phyloP scores from a whole-genome alignment of 2,329 filamentous ascomycete genomes.

The Bipolaris cookei region DNA sequence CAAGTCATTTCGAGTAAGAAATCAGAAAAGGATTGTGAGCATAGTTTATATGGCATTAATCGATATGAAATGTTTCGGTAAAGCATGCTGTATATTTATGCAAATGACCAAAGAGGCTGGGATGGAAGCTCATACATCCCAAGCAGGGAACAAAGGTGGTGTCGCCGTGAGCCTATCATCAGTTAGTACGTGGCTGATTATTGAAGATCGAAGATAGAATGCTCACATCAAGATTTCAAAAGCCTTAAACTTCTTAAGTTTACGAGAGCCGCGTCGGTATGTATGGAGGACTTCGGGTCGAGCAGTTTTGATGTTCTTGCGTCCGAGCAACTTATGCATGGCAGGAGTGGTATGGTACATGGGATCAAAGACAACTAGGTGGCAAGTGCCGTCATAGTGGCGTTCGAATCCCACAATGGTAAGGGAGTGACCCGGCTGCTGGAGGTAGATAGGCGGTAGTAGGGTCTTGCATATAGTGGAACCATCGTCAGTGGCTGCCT shows the following conservation, averaged over 20 bases:
- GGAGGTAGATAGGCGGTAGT: constrained; percentile 86
- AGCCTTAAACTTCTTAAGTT: constrained; percentile 72
- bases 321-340: constrained; percentile 65
- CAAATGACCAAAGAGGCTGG: constrained; percentile 9
- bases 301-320: constrained; percentile 53
- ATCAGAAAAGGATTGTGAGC: neutral
- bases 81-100: constrained; percentile 26
- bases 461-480: constrained; percentile 72
- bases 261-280: constrained; percentile 73
- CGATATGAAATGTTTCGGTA: constrained; percentile 21
- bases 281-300: constrained; percentile 64
- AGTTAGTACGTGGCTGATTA: constrained; percentile 9
- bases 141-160: constrained; percentile 49
- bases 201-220: constrained; percentile 7
- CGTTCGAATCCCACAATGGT: constrained; percentile 87
- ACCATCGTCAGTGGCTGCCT: constrained; percentile 55
- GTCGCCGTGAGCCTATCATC: constrained; percentile 43
- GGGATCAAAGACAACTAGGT: constrained; percentile 87
- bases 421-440: constrained; percentile 88
- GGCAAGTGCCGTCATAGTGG: constrained; percentile 65
- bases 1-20: neutral
- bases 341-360: constrained; percentile 73
- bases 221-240: constrained; percentile 80
- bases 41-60: constrained; percentile 4
- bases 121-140: constrained; percentile 48